These are phyloP conservation scores for Cladophialophora yegresii DNA, from an alignment of 2,329 filamentous ascomycete species.

Conservation along the genomic window DNA sequence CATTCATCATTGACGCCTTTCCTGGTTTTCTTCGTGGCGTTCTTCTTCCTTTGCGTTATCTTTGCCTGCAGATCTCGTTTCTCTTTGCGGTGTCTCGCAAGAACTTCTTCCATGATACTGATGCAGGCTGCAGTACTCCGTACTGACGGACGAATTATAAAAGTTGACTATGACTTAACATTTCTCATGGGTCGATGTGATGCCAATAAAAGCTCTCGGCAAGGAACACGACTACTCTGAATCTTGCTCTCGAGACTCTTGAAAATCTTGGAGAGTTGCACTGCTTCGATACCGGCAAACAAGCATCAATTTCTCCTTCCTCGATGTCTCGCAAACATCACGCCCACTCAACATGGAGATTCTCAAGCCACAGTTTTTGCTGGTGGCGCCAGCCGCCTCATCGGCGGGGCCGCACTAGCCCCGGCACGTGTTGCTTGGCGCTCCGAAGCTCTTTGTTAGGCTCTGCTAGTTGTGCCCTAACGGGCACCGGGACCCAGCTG, in stretches of 20 bases:
- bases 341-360: too few relatives aligned
- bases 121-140: background rate
- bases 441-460: background rate
- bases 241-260: background rate
- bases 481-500: background rate
- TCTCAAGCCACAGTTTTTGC: slow-evolving; percentile 5
- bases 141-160: background rate
- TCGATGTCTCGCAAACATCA: background rate
- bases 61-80: slow-evolving; percentile 80
- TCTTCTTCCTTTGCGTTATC: slow-evolving; percentile 95
- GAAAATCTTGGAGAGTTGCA: background rate
- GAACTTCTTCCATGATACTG: slow-evolving; percentile 68
- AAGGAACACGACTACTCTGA: background rate
- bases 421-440: slow-evolving; percentile 8
- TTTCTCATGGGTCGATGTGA: background rate
- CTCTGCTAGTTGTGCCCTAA: background rate
- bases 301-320: background rate
- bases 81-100: slow-evolving; percentile 82
- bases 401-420: background rate
- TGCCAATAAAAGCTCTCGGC: background rate
- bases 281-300: background rate
- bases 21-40: slow-evolving; percentile 78
- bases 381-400: background rate
- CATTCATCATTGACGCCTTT: slow-evolving; percentile 70
- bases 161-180: slow-evolving; percentile 1